phyloP scores from a whole-genome alignment of 257 asterid species.

The Solanum dulcamara region DNA sequence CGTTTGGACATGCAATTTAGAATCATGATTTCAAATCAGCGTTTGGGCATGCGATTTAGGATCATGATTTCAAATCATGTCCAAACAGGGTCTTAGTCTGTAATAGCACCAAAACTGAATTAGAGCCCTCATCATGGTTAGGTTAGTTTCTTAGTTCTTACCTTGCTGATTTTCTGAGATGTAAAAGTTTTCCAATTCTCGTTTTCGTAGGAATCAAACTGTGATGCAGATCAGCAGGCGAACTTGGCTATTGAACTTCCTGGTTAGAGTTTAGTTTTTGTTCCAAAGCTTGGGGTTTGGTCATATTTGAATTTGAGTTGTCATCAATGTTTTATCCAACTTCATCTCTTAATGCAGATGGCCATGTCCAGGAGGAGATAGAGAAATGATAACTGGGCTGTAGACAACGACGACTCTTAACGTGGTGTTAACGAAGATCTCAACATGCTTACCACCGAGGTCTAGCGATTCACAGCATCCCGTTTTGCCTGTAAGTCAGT shows the following conservation, averaged over 20 bases:
- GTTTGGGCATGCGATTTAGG: neutral
- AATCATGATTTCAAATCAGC: neutral
- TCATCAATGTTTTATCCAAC: neutral
- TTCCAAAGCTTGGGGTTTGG: neutral
- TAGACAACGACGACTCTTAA: neutral
- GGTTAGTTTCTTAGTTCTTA: neutral
- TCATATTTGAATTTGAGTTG: neutral
- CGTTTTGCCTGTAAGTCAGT: neutral
- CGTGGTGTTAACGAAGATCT: neutral
- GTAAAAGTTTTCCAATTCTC: neutral
- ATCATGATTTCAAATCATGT: neutral
- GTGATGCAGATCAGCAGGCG: conserved; percentile 90
- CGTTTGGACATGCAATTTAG: neutral
- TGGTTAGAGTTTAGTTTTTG: conserved; percentile 28
- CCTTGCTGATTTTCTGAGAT: neutral
- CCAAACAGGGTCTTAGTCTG: neutral
- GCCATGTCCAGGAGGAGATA: conserved; percentile 59
- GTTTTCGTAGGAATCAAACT: conserved; percentile 49
- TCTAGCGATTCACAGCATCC: neutral
- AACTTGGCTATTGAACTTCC: conserved; percentile 78
- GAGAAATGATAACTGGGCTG: conserved; percentile 21
- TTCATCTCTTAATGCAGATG: conserved; percentile 35
- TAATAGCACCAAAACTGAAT: neutral
- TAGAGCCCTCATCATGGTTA: neutral
- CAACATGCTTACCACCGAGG: neutral